Base-by-base conservation (phyloP, 805 yeast species). In the Starmerella sp. region DNA sequence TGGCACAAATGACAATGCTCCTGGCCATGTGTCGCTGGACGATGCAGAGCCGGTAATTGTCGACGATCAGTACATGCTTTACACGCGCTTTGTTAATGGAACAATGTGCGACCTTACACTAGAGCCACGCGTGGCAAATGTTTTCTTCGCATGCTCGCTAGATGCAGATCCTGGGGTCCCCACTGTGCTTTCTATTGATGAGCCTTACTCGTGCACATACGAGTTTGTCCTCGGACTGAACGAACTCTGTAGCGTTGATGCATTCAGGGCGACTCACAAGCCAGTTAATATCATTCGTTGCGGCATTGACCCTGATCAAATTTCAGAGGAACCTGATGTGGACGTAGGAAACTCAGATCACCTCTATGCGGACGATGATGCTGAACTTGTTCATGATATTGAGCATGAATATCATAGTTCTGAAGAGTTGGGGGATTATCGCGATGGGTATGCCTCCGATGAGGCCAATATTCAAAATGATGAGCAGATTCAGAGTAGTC, bases 71-170 rank as follows among this genome's bases (percentile, higher is more conserved):
- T 47, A 54, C 45, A 54, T 56, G 54, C 42, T 61, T 46, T 38
- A 31, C 36, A 55, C 53, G 6, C 32, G 32, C 32, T 58, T 50
- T 65, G 69, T 68, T 56, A 54, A 69, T 66, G 93, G 91, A 8
- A 76, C 76, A 22, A 52, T 70, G 3, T 84, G 93, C 67, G 86
- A 81, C 61, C 64, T 80, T 47, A 82, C 86, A 0, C 73, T 73
- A 2, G 64, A 68, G 31, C 77, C 77, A 2, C 73, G 91, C 52
- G 63, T 71, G 4, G 70, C 78, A 4, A 84, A 82, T 54, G 68
- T 84, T 5, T 75, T 75, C 50, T 83, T 78, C 63, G 70, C 73
- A 37, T 84, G 91, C 66, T 77, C 76, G 55, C 73, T 74, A 3
- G 52, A 49, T 4, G 49, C 53, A 10, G 43, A 7, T 9, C 29